Evolutionary conservation across 2,329 filamentous ascomycete species (phyloP), one percentile per base, ranked within the genome.

Genomic region (Claviceps spartinae): DNA sequence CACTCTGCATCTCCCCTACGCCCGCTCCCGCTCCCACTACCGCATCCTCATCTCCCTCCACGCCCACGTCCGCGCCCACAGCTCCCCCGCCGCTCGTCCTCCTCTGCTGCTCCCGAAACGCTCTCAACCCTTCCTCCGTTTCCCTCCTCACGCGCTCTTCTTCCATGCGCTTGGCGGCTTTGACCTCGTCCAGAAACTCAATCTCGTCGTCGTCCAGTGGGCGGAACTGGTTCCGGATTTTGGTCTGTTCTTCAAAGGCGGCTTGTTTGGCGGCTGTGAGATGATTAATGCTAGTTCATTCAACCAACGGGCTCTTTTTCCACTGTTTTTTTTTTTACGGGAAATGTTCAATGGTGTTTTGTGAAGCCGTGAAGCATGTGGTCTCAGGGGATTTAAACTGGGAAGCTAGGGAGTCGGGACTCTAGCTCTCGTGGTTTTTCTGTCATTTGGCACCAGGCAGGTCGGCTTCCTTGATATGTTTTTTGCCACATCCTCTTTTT

Each of bases 161-260:
- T 58, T 79, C 79, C 5, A 62, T 66, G 38, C 73, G 65, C 61
- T 72, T 70, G 50, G 68, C 67, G 49, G 71, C 73, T 48, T 70
- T 60, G 41, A 85, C 73, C 46, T 76, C 77, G 47, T 83, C 80
- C 49, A 93, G 68, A 58, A 88, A 91, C 20, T 85, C 85, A 49
- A 85, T 74, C 69, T 91, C 87, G 63, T 89, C 85, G 54, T 88
- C 85, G 62, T 91, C 83, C 34, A 93, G 74, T 3, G 83, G 74
- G 41, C 83, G 79, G 64, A 89, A 90, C 69, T 91, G 87, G 61
- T 91, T 86, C 61, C 80, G 79, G 50, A 91, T 71, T 57, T 77
- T 77, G 56, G 76, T 77, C 56, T 82, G 75, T 66, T 91, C 86
- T 65, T 89, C 86, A 65, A 89, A 88, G 8, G 83, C 85, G 20